phyloP scores from a whole-genome alignment of 805 yeast species.

The Diddensiella santjacobensis region DNA sequence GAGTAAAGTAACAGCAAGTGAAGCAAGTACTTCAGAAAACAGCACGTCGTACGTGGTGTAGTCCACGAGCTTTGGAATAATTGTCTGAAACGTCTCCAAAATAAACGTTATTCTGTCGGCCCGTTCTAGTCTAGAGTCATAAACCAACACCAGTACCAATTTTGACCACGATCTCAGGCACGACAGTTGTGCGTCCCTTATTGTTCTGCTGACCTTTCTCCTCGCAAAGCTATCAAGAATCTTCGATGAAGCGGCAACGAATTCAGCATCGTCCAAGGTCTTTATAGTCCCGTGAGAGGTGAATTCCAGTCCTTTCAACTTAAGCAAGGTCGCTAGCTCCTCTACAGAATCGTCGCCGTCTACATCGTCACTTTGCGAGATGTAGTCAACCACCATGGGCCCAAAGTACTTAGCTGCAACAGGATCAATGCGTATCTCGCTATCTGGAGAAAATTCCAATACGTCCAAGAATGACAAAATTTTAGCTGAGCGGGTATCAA shows the following conservation, averaged over 20 bases:
- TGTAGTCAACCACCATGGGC: not conserved
- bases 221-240: conserved; percentile 40
- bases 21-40: conserved; percentile 73
- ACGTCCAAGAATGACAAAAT: conserved; percentile 68
- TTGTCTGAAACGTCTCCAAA: conserved; percentile 67
- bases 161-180: conserved; percentile 82
- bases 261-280: conserved; percentile 12
- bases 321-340: conserved; percentile 19
- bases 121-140: conserved; percentile 51
- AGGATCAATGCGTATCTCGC: not conserved
- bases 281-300: conserved; percentile 11
- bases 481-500: conserved; percentile 45
- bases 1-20: conserved; percentile 67
- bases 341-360: conserved; percentile 15
- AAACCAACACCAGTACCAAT: conserved; percentile 66
- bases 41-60: conserved; percentile 62
- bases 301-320: conserved; percentile 27
- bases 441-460: conserved; percentile 47
- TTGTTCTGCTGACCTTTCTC: conserved; percentile 34
- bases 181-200: conserved; percentile 47
- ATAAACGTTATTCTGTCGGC: conserved; percentile 57
- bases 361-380: conserved; percentile 1
- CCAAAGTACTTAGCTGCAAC: conserved; percentile 4
- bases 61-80: conserved; percentile 72
- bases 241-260: conserved; percentile 5